Evolutionary conservation across 331 rosid genomes (phyloP), one percentile per base, ranked within the genome.

Genomic region (Dryas integrifolia): DNA sequence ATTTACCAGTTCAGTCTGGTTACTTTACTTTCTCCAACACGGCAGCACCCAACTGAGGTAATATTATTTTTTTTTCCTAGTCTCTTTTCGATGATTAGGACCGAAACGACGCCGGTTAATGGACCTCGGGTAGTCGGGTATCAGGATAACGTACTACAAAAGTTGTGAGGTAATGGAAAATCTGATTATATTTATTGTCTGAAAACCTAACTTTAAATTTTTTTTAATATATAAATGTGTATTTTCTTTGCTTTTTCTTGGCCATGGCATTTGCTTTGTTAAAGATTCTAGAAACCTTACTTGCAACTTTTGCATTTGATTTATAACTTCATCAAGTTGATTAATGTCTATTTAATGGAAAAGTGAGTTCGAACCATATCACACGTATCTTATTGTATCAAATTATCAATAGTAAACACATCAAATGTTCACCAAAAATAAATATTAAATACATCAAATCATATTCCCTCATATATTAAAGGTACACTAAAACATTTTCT

Each of bases 271-370:
- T 6, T 60, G 13, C 66, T 61, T 70, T 55, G 44, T 14, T 53
- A 16, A 60, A 5, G 43, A 43, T 56, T 56, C 75, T 16, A 5
- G 24, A 26, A 30, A 44, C 66, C 45, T 57, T 70, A 45, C 75
- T 70, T 70, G 66, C 41, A 21, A 57, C 75, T 44, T 70, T 70
- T 70, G 56, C 56, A 44, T 70, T 70, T 43, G 75, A 11, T 56
- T 57, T 43, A 56, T 1, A 45, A 44, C 46, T 24, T 26, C 5
- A 5, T 49, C 35, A 49, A 35, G 62, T 39, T 69, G 43, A 11
- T 47, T 24, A 48, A 65, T 65, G 70, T 21, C 0, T 24, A 43
- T 16, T 51, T 16, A 40, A 69, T 39, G 39, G 50, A 9, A 43
- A 55, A 41, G 24, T 41, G 38, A 41, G 64, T 3, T 69, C 16